Base-by-base conservation (phyloP, 371 early-diverging fungal genomes). In the Mortierella sp. region DNA sequence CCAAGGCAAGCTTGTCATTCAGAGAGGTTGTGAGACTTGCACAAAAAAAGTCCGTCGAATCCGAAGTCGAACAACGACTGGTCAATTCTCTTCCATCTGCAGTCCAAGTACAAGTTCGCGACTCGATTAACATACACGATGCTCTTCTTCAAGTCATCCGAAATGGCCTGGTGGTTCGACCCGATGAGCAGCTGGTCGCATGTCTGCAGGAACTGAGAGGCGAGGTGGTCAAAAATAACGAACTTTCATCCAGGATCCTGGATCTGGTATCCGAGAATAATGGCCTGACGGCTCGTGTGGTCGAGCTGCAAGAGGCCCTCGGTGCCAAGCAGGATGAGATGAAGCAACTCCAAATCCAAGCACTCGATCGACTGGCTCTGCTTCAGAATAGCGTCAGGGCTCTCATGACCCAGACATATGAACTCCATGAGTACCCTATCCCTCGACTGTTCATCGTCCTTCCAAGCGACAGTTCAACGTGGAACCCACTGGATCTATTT, bases 371-470 rank as follows among this genome's bases (percentile, higher is more conserved):
- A 43, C 27, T 61, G 46, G 27, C 53, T 14, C 61, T 61, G 61
- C 43, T 61, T 46, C 30, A 61, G 31, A 52, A 53, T 38, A 42
- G 53, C 10, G 53, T 45, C 31, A 42, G 49, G 27, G 64, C 57
- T 28, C 54, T 64, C 21, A 21, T 64, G 64, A 50, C 48, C 0
- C 64, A 64, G 31, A 41, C 48, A 4, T 64, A 45, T 19, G 64
- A 64, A 28, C 52, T 64, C 28, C n/a, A 18, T 43, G 56, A 56
- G 51, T 42, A 56, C 34, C 48, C 45, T 2, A 64, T 56, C 26
- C 57, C 64, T 19, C 47, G 64, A 13, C 38, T 64, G 16, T 64
- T 64, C 34, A 24, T 57, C 43, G 58, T 64, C 26, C 28, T 64
- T 28, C 64, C 64, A 2, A 41, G 45, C 28, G 43, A 24, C 1